Percentiles rank a stretch among this genome's conserved stretches.
Conservation (phyloP, 305 asterid species). For the Fraxinus paxiana region DNA sequence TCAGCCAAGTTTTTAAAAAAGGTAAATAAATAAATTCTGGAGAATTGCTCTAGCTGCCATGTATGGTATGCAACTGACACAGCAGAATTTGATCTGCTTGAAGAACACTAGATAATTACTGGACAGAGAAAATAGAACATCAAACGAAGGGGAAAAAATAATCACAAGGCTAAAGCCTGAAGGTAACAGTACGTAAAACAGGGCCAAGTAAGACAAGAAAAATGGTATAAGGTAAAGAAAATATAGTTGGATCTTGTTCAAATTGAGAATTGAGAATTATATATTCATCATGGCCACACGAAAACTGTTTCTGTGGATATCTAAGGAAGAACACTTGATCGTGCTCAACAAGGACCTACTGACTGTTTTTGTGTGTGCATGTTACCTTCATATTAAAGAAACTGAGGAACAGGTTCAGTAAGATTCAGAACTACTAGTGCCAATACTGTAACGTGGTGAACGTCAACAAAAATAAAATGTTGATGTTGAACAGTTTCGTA, state of each 20-base stretch:
- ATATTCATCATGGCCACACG: neutral
- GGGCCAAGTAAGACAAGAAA: neutral
- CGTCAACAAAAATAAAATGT: neutral
- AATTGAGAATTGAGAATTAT: too few species aligned
- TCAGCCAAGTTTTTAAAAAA: conserved; percentile 22
- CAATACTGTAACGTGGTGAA: neutral
- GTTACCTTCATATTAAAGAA: neutral
- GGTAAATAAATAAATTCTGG: neutral
- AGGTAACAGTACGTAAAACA: neutral
- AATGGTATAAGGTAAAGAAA: neutral
- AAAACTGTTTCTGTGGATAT: neutral
- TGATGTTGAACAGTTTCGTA: neutral
- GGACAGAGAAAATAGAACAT: neutral
- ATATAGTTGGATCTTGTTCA: neutral
- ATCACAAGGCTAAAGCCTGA: neutral
- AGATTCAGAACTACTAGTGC: conserved; percentile 5
- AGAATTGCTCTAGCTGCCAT: neutral
- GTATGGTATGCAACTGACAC: neutral
- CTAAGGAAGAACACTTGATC: neutral
- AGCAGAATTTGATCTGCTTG: neutral
- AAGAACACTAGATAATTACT: neutral
- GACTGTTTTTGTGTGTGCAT: neutral
- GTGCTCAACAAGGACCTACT: conserved; percentile 2
- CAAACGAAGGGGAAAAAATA: neutral
- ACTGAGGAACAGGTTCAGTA: neutral